Evolutionary conservation across 345 rosid genomes (phyloP), one percentile per base, ranked within the genome.

Genomic region (Hypericum perforatum): DNA sequence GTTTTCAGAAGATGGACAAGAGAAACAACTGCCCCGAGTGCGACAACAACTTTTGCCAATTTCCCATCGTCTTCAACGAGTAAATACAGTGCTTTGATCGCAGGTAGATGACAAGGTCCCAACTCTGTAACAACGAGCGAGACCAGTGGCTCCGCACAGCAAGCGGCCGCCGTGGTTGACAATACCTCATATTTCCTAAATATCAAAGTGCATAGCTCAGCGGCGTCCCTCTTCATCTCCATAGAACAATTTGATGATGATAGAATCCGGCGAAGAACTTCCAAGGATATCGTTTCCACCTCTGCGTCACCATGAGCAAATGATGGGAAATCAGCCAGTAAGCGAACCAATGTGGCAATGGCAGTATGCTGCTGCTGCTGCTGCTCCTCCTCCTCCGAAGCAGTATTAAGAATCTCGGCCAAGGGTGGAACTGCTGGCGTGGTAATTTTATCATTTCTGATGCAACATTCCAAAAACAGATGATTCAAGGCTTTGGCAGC

Each of bases 361-460:
- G 95, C 95, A 64, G 99, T 97, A 70, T 94, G 96, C 60, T 94
- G 99, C n/a, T n/a, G n/a, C n/a, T n/a, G n/a, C n/a, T n/a, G n/a
- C n/a, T n/a, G n/a, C n/a, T n/a, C n/a, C 71, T 94, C 99, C 68
- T 66, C 84, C 82, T 94, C 99, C 57, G 77, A 57, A 62, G 97
- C 99, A 58, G 89, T 80, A 57, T 79, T 94, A 60, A 94, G 97
- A 62, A 94, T 82, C 81, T 94, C 99, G 52, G 89, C 97, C 74
- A 94, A 70, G 36, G 99, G 99, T 66, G 89, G 99, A 67, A 89
- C 84, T 65, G 99, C 95, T 79, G 86, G 97, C 41, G 95, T 54
- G n/a, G 96, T 71, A 61, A 84, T 63, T 54, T 86, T 97, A 9
- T 97, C 99, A 73, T 89, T 94, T 70, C 94, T 82, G 38, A 94